These are phyloP conservation scores for Syncephalis plumigaleata DNA, from an alignment of 371 early-diverging fungal genomes.

Conservation along the genomic window DNA sequence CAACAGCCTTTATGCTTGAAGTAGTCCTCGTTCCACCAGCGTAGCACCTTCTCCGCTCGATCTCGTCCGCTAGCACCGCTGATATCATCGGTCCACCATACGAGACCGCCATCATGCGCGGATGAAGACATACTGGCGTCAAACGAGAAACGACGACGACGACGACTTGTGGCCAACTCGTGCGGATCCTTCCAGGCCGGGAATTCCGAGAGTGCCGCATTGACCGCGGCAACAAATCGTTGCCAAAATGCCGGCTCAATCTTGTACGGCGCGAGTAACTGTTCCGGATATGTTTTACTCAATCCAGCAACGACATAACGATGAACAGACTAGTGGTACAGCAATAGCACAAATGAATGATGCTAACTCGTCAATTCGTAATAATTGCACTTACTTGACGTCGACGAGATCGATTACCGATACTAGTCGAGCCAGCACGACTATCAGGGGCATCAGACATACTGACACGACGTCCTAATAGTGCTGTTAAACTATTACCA, in stretches of 20 bases:
- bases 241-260: constrained; percentile 4
- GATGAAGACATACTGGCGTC: no score
- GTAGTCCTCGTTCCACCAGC: constrained; percentile 6
- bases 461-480: no score
- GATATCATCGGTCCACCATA: no score
- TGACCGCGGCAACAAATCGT: constrained; percentile 1
- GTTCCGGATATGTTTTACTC: neutral
- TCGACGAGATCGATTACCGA: no score
- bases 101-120: no score
- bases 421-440: no score
- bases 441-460: no score
- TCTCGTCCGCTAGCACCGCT: neutral
- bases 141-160: constrained; percentile 1
- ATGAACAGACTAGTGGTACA: no score
- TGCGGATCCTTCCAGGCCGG: constrained; percentile 4
- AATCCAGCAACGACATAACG: constrained; percentile 3
- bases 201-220: constrained; percentile 4
- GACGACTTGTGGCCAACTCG: neutral
- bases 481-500: no score
- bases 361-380: no score
- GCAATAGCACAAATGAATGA: no score
- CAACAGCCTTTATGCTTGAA: constrained; percentile 4
- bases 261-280: neutral
- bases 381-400: no score
- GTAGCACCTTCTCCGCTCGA: constrained; percentile 3